Percentiles rank a stretch among this genome's conserved stretches.
Evolutionary conservation across 2,329 filamentous ascomycete genomes (phyloP).

Genomic region (Calonectria ilicicola): DNA sequence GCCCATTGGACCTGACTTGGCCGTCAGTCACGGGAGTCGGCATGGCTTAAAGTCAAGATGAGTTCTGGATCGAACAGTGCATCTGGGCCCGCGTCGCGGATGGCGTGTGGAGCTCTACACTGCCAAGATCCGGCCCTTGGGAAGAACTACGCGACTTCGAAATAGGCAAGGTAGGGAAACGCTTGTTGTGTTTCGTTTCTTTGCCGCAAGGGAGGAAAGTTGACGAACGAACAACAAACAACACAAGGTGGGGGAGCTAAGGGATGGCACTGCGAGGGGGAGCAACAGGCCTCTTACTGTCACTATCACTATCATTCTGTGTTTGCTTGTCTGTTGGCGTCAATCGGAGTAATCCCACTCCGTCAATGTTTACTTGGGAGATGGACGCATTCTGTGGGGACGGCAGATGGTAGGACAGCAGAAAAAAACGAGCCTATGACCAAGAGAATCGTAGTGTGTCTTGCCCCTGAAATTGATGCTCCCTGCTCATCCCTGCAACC

Average conservation of each 20-base stretch:
- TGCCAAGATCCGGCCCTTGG: background rate
- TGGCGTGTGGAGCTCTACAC: background rate
- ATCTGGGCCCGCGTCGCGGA: background rate
- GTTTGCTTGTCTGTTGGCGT: background rate
- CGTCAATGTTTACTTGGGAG: background rate
- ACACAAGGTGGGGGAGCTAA: background rate
- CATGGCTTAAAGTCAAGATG: background rate
- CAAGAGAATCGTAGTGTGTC: background rate
- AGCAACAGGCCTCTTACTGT: background rate
- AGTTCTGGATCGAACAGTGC: background rate
- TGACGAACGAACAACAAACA: background rate
- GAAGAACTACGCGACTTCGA: background rate
- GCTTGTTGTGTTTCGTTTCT: background rate
- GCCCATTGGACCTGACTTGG: background rate
- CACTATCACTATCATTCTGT: too few species aligned
- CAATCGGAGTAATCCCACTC: background rate
- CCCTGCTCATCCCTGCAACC: background rate
- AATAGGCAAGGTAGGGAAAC: background rate
- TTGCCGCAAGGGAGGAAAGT: background rate
- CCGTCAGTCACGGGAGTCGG: background rate
- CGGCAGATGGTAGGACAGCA: background rate
- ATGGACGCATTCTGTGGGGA: background rate
- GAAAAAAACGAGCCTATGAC: background rate
- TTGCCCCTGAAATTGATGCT: background rate
- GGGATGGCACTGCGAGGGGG: background rate